Percentiles rank a stretch among this genome's conserved stretches.
Conservation (phyloP, 805 yeast species). For the Cyberlindnera japonica region DNA sequence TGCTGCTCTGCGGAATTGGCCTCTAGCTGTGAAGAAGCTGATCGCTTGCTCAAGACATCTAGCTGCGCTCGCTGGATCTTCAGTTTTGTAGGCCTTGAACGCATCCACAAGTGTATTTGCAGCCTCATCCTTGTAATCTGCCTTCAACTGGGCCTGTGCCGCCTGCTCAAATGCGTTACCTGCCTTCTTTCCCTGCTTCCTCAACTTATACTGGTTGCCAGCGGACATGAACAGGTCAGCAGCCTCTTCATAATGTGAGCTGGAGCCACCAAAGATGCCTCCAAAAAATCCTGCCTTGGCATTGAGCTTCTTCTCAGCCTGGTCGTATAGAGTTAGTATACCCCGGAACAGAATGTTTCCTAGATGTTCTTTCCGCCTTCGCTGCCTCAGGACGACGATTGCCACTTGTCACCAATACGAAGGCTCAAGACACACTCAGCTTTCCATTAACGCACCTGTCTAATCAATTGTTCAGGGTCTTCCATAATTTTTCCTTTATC, state of each 20-base stretch:
- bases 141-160: constrained; percentile 70
- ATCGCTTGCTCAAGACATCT: constrained; percentile 73
- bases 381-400: not conserved
- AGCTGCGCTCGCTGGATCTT: constrained; percentile 74
- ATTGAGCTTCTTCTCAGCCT: constrained; percentile 70
- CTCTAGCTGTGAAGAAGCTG: constrained; percentile 78
- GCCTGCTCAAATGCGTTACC: constrained; percentile 86
- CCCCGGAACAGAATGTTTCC: constrained; percentile 1
- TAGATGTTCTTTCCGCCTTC: not conserved
- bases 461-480: constrained; percentile 34
- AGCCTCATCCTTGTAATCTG: constrained; percentile 83
- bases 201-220: constrained; percentile 81
- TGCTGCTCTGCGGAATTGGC: constrained; percentile 96
- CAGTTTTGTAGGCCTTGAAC: constrained; percentile 75
- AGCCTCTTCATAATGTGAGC: constrained; percentile 80
- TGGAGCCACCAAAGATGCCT: constrained; percentile 60
- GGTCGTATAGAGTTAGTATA: no score
- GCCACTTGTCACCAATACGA: not conserved
- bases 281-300: constrained; percentile 67
- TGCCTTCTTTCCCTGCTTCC: constrained; percentile 68
- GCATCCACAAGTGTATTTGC: constrained; percentile 89
- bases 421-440: not conserved
- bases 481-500: constrained; percentile 13
- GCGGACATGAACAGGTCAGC: constrained; percentile 88
- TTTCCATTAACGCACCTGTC: constrained; percentile 27